Base-by-base conservation (phyloP, 2,329 filamentous ascomycete genomes). In the Ilyonectria destructans region DNA sequence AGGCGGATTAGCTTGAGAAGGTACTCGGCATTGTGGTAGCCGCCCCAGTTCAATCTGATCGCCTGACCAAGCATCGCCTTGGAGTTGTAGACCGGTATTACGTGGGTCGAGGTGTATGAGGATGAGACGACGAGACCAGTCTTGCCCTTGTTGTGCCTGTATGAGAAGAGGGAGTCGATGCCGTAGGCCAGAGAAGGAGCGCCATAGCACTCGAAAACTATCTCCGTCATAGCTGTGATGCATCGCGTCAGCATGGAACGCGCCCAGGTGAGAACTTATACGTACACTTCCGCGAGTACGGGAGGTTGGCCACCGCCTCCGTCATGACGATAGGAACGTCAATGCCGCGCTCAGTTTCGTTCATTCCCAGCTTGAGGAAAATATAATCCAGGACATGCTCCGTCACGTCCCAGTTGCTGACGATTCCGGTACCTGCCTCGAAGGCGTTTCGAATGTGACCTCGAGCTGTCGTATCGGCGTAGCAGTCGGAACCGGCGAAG, bases 341-440 rank as follows among this genome's bases (percentile, higher is more conserved):
- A 69, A 99, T 90, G 26, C 88, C 86, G 9, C 93, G 94, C 56
- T 92, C 89, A 4, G 86, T 85, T 17, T 90, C 90, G 72, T 97
- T 94, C 74, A 99, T 88, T 5, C 96, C 96, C 62, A 99, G 84
- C 83, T 98, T 98, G 73, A 98, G 87, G 80, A 99, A 99, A 48
- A 95, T 88, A 81, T 98, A 98, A 83, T 99, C 96, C 54, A 99
- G 83, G 6, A 98, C 87, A 66, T 96, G 95, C 81, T 99, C 96
- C 90, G 97, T 95, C 37, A 95, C 95, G 81, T 99, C 96, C 95
- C 97, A 99, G 79, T 98, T 98, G 80, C 94, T 95, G 68, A 98
- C 90, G 55, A 99, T 92, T 71, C 95, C 96, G 51, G 92, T 96
- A 26, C 95, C 95, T 2, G 92, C 89, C 80, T 99, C 96, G 76